Evolutionary conservation across 306 rosid species (phyloP), one percentile per base, ranked within the genome.

Genomic region (Neltuma alba): DNA sequence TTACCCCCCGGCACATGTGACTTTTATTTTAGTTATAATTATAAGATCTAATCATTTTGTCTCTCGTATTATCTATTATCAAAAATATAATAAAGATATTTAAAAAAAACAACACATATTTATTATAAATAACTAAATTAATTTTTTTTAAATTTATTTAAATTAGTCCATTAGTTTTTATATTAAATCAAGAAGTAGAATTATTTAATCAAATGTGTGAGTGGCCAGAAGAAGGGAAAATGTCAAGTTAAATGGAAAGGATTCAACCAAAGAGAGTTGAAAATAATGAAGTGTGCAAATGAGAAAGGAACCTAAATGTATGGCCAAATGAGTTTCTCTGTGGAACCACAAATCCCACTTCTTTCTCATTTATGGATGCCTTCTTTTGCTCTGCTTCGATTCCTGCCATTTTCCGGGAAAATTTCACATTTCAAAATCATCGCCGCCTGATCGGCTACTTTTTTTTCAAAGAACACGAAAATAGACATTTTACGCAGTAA

Each of bases 321-420:
- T 83, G 86, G 45, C 98, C 98, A 82, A 90, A 92, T 14, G 97
- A 37, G 78, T 94, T 94, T 63, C 85, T 90, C 27, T 94, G 92
- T 7, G 87, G 93, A 20, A 86, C 89, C 6, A 31, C 2, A n/a
- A 86, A 58, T 75, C 66, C 85, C 67, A 41, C 37, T 52, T 88
- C 92, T 50, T 78, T 84, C 76, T 84, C 92, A 82, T 86, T 85
- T 11, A 37, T 57, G 36, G 41, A 40, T 63, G 60, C 80, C 30
- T 74, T 80, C 80, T 75, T 87, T 83, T 75, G 44, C 9, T 82
- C 57, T 38, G 84, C 60, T 6, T 38, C 62, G 0, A 45, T 62
- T 28, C 87, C 77, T 52, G 92, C 87, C 81, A 77, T 74, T 54
- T 16, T 57, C 23, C 15, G 44, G 13, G 40, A 33, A 33, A 34